Evolutionary conservation across 2,329 filamentous ascomycete species (phyloP), one percentile per base, ranked within the genome.

Genomic region (Fonsecaea erecta): DNA sequence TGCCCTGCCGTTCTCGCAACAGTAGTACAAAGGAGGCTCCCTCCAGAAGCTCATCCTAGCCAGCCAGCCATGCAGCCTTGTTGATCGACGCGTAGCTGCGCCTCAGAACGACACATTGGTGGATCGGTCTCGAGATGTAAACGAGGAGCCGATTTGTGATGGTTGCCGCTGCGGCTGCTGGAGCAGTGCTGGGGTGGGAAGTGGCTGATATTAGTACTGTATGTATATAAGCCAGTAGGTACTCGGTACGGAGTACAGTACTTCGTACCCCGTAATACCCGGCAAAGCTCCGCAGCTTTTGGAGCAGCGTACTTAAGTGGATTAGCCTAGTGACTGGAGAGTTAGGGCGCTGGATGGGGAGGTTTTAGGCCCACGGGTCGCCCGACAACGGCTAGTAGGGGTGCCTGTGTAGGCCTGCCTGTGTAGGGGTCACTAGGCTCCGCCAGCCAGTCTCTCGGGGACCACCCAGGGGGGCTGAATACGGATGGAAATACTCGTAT

Each of bases 181-280:
- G 18, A n/a, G n/a, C n/a, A n/a, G n/a, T n/a, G n/a, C n/a, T n/a
- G n/a, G n/a, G n/a, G n/a, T n/a, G n/a, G 55, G 34, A 18, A 30
- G 6, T 16, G 43, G 55, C 14, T 43, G 30, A 21, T 58, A 58
- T 58, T n/a, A n/a, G n/a, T n/a, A n/a, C n/a, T n/a, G n/a, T n/a
- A n/a, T n/a, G n/a, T n/a, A n/a, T n/a, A n/a, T n/a, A n/a, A n/a
- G n/a, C n/a, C n/a, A n/a, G n/a, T n/a, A 30, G 28, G 28, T 30
- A 30, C 28, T 3, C 28, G 28, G 28, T 30, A 8, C 28, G 3
- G 8, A 30, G 28, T 30, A 30, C 28, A 8, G 28, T 30, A 30
- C 28, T 8, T 3, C 3, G 28, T 30, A 30, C 28, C 8, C 28
- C 28, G 28, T 30, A 30, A 4, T 4, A 30, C 3, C 28, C 43